These are phyloP conservation scores for Pyrenochaeta sp. DNA, from an alignment of 2,329 filamentous ascomycete genomes.

Conservation along the genomic window DNA sequence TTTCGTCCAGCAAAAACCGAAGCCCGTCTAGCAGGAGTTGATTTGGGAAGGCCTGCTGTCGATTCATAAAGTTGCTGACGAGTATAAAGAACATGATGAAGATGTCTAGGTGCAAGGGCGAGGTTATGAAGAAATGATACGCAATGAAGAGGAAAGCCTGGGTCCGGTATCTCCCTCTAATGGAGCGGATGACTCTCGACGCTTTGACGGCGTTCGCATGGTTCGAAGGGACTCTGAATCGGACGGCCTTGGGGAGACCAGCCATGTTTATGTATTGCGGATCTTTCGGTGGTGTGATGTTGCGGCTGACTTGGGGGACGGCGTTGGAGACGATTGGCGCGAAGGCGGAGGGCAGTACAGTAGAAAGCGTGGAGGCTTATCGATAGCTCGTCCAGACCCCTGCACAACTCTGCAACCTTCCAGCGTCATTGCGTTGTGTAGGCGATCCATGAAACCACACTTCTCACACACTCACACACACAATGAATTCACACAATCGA, in stretches of 20 bases:
- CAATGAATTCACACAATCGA: slow-evolving; percentile 7
- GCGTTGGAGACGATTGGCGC: not conserved
- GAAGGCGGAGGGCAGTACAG: too few relatives aligned
- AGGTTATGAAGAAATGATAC: slow-evolving; percentile 45
- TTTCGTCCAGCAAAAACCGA: slow-evolving; percentile 37
- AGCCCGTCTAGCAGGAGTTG: slow-evolving; percentile 37
- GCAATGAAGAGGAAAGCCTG: slow-evolving; percentile 45
- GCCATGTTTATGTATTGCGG: slow-evolving; percentile 17
- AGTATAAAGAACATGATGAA: slow-evolving; percentile 47
- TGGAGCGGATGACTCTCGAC: slow-evolving; percentile 36
- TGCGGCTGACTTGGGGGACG: not conserved
- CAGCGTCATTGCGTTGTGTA: slow-evolving; percentile 12
- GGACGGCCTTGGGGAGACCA: slow-evolving; percentile 20
- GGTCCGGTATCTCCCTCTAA: slow-evolving; percentile 39
- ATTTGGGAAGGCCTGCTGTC: slow-evolving; percentile 37
- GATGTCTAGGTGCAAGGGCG: slow-evolving; percentile 41
- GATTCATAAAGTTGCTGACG: slow-evolving; percentile 49
- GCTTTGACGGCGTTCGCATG: slow-evolving; percentile 31
- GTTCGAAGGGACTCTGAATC: slow-evolving; percentile 22
- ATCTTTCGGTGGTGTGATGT: not conserved
- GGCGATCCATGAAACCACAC: not conserved
- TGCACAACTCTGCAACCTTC: slow-evolving; percentile 5
- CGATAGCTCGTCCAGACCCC: slow-evolving; percentile 13
- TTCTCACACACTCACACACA: slow-evolving; percentile 9
- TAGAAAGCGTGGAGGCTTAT: slow-evolving; percentile 5